These are phyloP conservation scores for Claviceps capensis DNA, from an alignment of 2,329 filamentous ascomycete genomes.

Conservation along the genomic window DNA sequence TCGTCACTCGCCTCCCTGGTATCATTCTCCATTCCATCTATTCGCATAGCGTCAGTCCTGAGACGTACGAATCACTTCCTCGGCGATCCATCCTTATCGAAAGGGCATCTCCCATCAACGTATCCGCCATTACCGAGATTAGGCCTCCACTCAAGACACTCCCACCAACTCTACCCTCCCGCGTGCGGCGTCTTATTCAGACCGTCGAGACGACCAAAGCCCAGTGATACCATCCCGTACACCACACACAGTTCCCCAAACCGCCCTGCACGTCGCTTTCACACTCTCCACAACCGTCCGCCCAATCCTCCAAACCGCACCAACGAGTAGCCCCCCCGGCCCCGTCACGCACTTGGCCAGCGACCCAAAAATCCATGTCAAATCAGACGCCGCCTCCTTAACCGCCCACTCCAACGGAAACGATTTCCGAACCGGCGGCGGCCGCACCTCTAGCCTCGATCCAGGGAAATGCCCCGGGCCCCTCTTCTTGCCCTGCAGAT, in stretches of 20 bases:
- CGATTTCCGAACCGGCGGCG: slow-evolving; percentile 9
- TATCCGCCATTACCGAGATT: no score
- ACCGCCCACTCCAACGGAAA: slow-evolving; percentile 13
- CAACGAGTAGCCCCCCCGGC: not conserved
- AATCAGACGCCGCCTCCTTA: slow-evolving; percentile 9
- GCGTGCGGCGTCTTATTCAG: no score
- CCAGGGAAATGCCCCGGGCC: slow-evolving; percentile 15
- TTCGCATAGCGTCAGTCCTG: no score
- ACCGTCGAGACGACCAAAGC: not conserved
- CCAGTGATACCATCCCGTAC: not conserved
- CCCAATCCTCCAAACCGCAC: not conserved
- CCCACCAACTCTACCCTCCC: not conserved
- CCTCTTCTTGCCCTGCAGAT: slow-evolving; percentile 12
- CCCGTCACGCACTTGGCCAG: slow-evolving; percentile 7
- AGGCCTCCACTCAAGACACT: no score
- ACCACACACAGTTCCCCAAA: not conserved
- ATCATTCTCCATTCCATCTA: no score
- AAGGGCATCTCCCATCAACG: no score
- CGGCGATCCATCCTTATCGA: no score
- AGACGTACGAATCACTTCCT: no score
- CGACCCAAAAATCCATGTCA: slow-evolving; percentile 9
- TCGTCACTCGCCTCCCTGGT: no score
- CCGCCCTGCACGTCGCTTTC: no score
- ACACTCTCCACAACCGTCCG: not conserved
- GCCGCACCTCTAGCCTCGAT: slow-evolving; percentile 11